Evolutionary conservation across 2,329 filamentous ascomycete species (phyloP).

Genomic region (Metarhizium rileyi): DNA sequence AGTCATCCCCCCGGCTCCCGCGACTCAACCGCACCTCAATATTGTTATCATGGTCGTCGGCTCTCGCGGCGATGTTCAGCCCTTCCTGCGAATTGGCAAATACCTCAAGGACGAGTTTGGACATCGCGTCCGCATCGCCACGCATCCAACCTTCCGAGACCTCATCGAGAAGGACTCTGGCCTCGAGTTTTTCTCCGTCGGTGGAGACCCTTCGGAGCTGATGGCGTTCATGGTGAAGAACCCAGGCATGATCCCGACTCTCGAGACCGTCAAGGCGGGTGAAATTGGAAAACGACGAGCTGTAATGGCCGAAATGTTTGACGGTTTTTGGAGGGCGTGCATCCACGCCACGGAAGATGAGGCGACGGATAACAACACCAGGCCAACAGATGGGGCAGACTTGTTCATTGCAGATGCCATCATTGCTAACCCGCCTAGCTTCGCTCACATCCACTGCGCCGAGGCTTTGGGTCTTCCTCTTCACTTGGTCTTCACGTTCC

Average conservation of each 20-base stretch:
- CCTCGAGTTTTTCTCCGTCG: slow-evolving; percentile 72
- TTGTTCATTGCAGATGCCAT: slow-evolving; percentile 69
- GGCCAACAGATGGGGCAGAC: slow-evolving; percentile 52
- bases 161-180: slow-evolving; percentile 65
- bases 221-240: slow-evolving; percentile 91
- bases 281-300: slow-evolving; percentile 59
- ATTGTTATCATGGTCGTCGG: slow-evolving; percentile 81
- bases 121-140: slow-evolving; percentile 68
- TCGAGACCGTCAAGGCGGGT: slow-evolving; percentile 62
- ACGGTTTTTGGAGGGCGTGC: slow-evolving; percentile 73
- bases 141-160: slow-evolving; percentile 66
- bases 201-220: slow-evolving; percentile 68
- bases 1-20: slow-evolving; percentile 19
- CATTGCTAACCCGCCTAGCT: slow-evolving; percentile 73
- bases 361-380: slow-evolving; percentile 47
- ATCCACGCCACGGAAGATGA: slow-evolving; percentile 61
- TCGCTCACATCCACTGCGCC: slow-evolving; percentile 71
- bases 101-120: slow-evolving; percentile 61
- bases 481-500: slow-evolving; percentile 84
- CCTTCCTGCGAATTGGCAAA: slow-evolving; percentile 67
- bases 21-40: slow-evolving; percentile 48
- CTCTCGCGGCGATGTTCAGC: slow-evolving; percentile 70
- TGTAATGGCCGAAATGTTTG: slow-evolving; percentile 73
- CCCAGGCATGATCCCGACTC: slow-evolving; percentile 63
- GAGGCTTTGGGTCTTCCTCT: slow-evolving; percentile 69